phyloP scores from a whole-genome alignment of 2,329 filamentous ascomycete genomes.

The Fusarium xylarioides region DNA sequence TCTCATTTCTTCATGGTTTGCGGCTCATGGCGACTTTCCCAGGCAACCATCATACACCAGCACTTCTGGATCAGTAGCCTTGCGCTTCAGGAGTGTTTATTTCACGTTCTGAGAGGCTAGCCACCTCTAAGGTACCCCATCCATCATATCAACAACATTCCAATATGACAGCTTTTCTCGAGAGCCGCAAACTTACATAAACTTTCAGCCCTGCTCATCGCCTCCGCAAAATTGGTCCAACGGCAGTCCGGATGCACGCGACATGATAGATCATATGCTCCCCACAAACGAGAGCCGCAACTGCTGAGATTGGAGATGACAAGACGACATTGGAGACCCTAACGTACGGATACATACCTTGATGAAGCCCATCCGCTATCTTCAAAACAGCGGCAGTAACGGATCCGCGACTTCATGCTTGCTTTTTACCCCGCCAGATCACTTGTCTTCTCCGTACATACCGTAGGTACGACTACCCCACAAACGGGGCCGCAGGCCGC shows the following conservation, averaged over 20 bases:
- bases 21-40: neutral
- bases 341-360: constrained; percentile 6
- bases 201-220: constrained; percentile 7
- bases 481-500: constrained; percentile 35
- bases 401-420: constrained; percentile 32
- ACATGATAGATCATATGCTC: constrained; percentile 24
- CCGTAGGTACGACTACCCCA: constrained; percentile 29
- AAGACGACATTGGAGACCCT: neutral
- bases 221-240: neutral
- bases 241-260: constrained; percentile 9
- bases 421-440: constrained; percentile 33
- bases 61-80: neutral
- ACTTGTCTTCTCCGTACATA: constrained; percentile 15
- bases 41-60: neutral
- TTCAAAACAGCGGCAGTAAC: constrained; percentile 14
- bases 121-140: neutral
- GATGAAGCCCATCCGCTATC: neutral
- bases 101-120: neutral
- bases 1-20: neutral
- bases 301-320: constrained; percentile 31
- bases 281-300: constrained; percentile 33
- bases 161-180: neutral
- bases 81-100: neutral
- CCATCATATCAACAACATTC: neutral
- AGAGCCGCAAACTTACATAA: constrained; percentile 6